A percentile compares a stretch with the other conserved stretches of the same genome.
These are phyloP conservation scores for Quambalaria eucalypti DNA, from an alignment of 1,284 basidiomycete species.

Conservation along the genomic window DNA sequence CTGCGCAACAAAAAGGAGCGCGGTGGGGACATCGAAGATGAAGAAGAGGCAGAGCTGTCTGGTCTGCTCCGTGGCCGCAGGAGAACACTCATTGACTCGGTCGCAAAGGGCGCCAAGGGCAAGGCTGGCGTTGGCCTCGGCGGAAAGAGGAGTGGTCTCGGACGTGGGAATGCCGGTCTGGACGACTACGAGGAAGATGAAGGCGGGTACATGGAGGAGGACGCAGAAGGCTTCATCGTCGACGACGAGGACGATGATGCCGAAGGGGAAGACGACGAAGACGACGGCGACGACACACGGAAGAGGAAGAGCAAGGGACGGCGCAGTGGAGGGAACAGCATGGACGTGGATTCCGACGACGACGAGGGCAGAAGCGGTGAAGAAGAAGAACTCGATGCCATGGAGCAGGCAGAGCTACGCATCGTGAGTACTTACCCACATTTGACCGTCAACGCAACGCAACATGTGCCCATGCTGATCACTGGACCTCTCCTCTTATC, in stretches of 20 bases:
- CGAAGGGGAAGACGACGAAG: not conserved
- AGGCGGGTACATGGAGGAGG: not conserved
- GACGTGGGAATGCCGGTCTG: not conserved
- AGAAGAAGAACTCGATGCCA: not conserved
- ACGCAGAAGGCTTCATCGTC: conserved; percentile 1
- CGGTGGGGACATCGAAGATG: not conserved
- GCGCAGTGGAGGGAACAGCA: not conserved
- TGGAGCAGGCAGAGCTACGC: not conserved
- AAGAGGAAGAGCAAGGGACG: not conserved
- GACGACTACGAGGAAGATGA: not conserved
- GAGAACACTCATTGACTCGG: not conserved
- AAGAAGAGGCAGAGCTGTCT: not conserved
- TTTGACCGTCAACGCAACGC: too few species aligned
- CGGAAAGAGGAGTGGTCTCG: not conserved
- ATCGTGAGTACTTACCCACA: too few species aligned
- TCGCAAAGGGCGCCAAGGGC: not conserved
- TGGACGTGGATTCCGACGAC: conserved; percentile 1
- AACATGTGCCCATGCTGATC: too few species aligned
- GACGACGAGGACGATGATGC: conserved; percentile 1
- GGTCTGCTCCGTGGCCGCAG: not conserved
- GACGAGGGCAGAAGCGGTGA: too few species aligned
- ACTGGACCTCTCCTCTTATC: too few species aligned
- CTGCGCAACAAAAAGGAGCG: not conserved
- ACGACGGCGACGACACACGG: not conserved
- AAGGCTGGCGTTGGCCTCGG: not conserved